Evolutionary conservation across 202 grass and related monocot species (phyloP).

Genomic region (Panicum hallii): DNA sequence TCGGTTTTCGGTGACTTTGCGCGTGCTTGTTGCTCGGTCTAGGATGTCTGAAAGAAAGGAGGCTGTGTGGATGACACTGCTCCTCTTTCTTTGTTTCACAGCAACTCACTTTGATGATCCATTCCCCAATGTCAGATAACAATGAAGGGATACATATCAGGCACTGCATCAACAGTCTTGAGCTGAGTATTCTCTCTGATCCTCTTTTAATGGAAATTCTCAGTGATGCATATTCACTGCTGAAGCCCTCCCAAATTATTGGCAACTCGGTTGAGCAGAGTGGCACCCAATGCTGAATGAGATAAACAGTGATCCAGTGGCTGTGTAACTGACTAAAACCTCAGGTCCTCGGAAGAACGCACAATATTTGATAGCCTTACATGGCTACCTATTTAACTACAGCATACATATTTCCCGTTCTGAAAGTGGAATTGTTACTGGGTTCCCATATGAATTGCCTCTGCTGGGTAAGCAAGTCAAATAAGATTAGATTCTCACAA

Average conservation of each 20-base stretch:
- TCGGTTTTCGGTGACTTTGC: conserved; percentile 13
- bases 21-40: conserved; percentile 24
- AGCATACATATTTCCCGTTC: neutral
- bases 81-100: conserved; percentile 34
- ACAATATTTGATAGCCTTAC: neutral
- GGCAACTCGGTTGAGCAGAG: neutral
- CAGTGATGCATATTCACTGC: neutral
- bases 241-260: neutral
- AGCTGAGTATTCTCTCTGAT: neutral
- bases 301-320: neutral
- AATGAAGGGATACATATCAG: neutral
- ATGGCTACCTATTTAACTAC: neutral
- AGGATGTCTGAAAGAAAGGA: conserved; percentile 27
- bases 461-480: neutral
- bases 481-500: neutral
- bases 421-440: neutral
- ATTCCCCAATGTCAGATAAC: neutral
- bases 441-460: neutral
- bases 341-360: neutral
- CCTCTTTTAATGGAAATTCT: neutral
- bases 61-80: neutral
- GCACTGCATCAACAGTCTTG: neutral
- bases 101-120: conserved; percentile 20
- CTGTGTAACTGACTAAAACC: neutral
- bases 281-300: conserved; percentile 1